Conservation (phyloP, 148 eudicot species). For the Heliamphora exappendiculata region DNA sequence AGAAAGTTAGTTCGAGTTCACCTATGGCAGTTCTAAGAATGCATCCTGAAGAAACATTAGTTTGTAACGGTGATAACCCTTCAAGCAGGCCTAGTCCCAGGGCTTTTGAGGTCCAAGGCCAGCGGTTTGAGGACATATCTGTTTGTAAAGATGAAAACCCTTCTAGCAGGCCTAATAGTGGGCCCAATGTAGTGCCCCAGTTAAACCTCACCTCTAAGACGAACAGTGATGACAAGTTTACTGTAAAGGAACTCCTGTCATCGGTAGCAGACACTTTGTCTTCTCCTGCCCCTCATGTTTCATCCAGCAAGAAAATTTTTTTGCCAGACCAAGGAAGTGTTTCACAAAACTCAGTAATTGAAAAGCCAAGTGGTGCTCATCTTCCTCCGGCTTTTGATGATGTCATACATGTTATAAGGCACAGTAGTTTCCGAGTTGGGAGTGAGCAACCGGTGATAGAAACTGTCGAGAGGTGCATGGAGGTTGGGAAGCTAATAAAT, state of each 20-base stretch:
- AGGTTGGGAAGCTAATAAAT: constrained; percentile 38
- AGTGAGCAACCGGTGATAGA: constrained; percentile 39
- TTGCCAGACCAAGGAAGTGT: neutral
- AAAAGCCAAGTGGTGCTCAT: constrained; percentile 27
- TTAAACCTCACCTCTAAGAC: constrained; percentile 32
- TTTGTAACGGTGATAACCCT: constrained; percentile 21
- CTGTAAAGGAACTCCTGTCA: constrained; percentile 57
- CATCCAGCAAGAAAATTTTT: constrained; percentile 13
- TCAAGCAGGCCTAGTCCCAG: constrained; percentile 22
- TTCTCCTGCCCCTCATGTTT: constrained; percentile 1
- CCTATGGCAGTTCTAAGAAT: constrained; percentile 10
- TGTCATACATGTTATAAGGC: constrained; percentile 53
- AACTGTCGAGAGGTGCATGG: constrained; percentile 43
- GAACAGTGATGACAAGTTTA: constrained; percentile 64
- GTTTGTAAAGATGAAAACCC: constrained; percentile 24
- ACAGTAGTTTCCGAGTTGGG: constrained; percentile 45
- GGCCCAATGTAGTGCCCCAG: constrained; percentile 30
- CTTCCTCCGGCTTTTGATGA: constrained; percentile 38
- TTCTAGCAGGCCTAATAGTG: constrained; percentile 25
- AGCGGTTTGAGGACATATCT: constrained; percentile 22
- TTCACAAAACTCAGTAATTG: constrained; percentile 28
- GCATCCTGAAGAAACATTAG: constrained; percentile 18
- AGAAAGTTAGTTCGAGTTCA: constrained; percentile 16
- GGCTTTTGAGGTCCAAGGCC: constrained; percentile 18
- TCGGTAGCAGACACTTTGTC: constrained; percentile 7